A percentile compares a stretch with the other conserved stretches of the same genome.
These are phyloP conservation scores for Beauveria varroae DNA, from an alignment of 2,329 filamentous ascomycete genomes.

Conservation along the genomic window DNA sequence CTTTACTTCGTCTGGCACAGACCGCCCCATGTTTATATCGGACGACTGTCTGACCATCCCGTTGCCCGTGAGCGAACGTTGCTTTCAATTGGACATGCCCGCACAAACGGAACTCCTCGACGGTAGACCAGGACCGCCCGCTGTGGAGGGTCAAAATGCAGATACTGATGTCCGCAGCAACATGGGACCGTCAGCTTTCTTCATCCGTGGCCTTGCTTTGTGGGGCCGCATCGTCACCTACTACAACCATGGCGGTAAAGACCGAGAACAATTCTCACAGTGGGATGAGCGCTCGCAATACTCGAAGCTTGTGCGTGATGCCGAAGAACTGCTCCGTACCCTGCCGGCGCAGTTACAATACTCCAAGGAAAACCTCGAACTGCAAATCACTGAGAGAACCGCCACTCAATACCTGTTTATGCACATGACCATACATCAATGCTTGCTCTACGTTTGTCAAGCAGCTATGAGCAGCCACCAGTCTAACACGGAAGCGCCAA, in stretches of 20 bases:
- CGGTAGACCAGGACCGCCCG: conserved; percentile 58
- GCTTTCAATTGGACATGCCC: conserved; percentile 86
- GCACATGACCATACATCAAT: conserved; percentile 85
- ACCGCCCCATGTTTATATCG: conserved; percentile 83
- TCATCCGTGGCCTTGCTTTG: conserved; percentile 74
- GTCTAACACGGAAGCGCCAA: conserved; percentile 63
- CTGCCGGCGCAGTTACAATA: conserved; percentile 70
- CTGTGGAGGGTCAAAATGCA: conserved; percentile 50
- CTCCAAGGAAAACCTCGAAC: conserved; percentile 71
- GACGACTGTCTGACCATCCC: conserved; percentile 86
- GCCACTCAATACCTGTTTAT: conserved; percentile 90
- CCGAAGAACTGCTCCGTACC: conserved; percentile 59
- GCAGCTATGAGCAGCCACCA: conserved; percentile 68
- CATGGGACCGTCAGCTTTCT: conserved; percentile 91
- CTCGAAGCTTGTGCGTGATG: conserved; percentile 59
- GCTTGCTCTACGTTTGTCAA: conserved; percentile 80
- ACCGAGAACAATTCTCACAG: conserved; percentile 66
- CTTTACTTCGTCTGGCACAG: conserved; percentile 92
- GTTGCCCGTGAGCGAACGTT: conserved; percentile 80
- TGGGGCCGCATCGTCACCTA: conserved; percentile 91
- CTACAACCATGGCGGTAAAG: conserved; percentile 81
- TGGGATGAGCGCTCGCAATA: conserved; percentile 80
- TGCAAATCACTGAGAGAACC: conserved; percentile 75
- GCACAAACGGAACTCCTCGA: conserved; percentile 78
- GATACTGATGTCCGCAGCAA: conserved; percentile 65